These are phyloP conservation scores for Homolaphlyctis polyrhiza DNA, from an alignment of 371 early-diverging fungal species.

Conservation along the genomic window DNA sequence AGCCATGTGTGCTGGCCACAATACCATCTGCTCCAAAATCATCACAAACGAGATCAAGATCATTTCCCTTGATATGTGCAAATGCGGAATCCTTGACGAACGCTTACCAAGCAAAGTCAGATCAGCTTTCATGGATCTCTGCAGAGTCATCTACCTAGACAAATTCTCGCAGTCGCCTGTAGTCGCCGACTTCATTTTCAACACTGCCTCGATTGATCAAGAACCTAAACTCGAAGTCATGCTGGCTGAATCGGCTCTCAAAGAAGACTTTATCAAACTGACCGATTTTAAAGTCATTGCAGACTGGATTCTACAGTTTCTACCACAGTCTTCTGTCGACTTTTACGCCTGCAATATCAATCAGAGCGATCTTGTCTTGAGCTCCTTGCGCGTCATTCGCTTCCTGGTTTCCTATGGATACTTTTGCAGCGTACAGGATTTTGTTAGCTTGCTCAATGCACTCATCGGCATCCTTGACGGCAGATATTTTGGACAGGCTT, in stretches of 20 bases:
- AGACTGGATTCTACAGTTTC: constrained; percentile 9
- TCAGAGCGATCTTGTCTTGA: constrained; percentile 28
- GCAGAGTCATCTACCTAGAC: constrained; percentile 20
- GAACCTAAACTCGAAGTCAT: constrained; percentile 11
- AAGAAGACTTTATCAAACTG: neutral
- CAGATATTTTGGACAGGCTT: neutral
- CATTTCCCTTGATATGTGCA: constrained; percentile 35
- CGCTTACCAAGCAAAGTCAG: constrained; percentile 33
- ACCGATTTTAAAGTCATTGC: neutral
- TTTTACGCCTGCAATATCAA: constrained; percentile 13
- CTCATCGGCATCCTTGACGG: constrained; percentile 47
- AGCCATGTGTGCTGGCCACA: constrained; percentile 25
- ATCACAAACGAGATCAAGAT: constrained; percentile 15
- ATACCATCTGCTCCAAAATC: constrained; percentile 12
- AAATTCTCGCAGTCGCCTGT: constrained; percentile 14
- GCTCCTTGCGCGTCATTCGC: constrained; percentile 29
- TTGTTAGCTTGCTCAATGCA: constrained; percentile 29
- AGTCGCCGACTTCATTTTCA: constrained; percentile 15
- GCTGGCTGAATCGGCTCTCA: constrained; percentile 6
- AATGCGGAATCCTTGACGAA: constrained; percentile 31
- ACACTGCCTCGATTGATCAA: constrained; percentile 1
- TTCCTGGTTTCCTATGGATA: constrained; percentile 36
- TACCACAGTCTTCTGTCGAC: constrained; percentile 6
- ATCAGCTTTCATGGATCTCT: constrained; percentile 38
- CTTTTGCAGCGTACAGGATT: constrained; percentile 22